phyloP scores from a whole-genome alignment of 176 grass and related monocot species.

The Chrysopogon serrulatus region DNA sequence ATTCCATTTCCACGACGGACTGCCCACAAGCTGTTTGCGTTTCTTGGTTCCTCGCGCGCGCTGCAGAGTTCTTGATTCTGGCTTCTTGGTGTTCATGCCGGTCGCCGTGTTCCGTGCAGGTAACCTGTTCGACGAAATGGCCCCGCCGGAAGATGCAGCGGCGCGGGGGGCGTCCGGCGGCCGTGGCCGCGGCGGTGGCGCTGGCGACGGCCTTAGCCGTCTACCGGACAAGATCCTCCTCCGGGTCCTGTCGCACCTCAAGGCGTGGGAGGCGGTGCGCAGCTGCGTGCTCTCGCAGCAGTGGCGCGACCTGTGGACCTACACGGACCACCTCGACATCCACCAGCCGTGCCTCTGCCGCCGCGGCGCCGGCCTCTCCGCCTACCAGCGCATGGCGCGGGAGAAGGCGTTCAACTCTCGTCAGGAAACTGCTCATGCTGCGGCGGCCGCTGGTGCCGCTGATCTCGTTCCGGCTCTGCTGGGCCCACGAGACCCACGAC shows the following conservation, averaged over 20 bases:
- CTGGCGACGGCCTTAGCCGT: slow-evolving; percentile 9
- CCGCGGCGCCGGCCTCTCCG: not conserved
- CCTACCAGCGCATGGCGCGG: accelerated
- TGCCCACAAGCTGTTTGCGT: not conserved
- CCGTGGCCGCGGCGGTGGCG: not conserved
- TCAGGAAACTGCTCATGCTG: slow-evolving; percentile 3
- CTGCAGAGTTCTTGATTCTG: not conserved
- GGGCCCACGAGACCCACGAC: slow-evolving; percentile 8
- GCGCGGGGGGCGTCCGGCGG: not conserved
- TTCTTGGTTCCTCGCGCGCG: slow-evolving; percentile 1
- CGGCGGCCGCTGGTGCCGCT: not conserved
- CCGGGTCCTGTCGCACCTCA: not conserved
- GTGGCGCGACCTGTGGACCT: slow-evolving; percentile 11
- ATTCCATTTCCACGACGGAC: not conserved
- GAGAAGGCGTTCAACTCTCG: not conserved
- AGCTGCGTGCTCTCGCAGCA: not conserved
- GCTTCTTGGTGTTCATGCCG: not conserved
- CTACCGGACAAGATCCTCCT: not conserved
- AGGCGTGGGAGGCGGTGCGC: slow-evolving; percentile 33
- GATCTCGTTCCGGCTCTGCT: slow-evolving; percentile 12
- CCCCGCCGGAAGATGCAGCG: not conserved
- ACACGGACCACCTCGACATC: slow-evolving; percentile 18
- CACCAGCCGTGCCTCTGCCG: not conserved
- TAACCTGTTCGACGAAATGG: slow-evolving; percentile 12
- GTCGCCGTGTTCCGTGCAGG: not conserved